Base-by-base conservation (phyloP, 257 asterid genomes). In the Fraxinus quadrangulata region DNA sequence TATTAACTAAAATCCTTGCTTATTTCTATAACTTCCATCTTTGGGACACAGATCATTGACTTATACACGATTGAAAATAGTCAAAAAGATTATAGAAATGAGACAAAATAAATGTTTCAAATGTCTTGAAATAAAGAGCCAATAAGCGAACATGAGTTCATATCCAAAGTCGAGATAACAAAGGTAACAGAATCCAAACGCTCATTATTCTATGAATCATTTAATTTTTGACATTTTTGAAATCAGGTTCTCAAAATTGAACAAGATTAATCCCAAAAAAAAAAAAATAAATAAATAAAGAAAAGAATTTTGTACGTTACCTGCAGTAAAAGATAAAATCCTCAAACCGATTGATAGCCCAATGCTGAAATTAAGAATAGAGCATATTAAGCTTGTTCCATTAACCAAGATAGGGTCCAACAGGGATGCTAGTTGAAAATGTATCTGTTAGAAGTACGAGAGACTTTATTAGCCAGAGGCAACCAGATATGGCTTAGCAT, bases 391-490 rank as follows among this genome's bases (percentile, higher is more conserved):
- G 71, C 78, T 24, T 75, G 67, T 75, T 23, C 61, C 71, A 67
- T 67, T 42, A 72, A n/a, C n/a, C 70, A 45, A 67, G 31, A 6
- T 73, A 26, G 67, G n/a, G n/a, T n/a, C n/a, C n/a, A n/a, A n/a
- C n/a, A n/a, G n/a, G n/a, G n/a, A n/a, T n/a, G n/a, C n/a, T n/a
- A n/a, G n/a, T n/a, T n/a, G n/a, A n/a, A n/a, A n/a, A n/a, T n/a
- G n/a, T n/a, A n/a, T n/a, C n/a, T n/a, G n/a, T n/a, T n/a, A n/a
- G n/a, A n/a, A n/a, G n/a, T n/a, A n/a, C n/a, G n/a, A n/a, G n/a
- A n/a, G n/a, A n/a, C n/a, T n/a, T n/a, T n/a, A n/a, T n/a, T n/a
- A 83, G 80, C 81, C 81, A 76, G 65, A 79, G 65, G 21, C 72
- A n/a, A n/a, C n/a, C n/a, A n/a, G n/a, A n/a, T n/a, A n/a, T n/a